A percentile compares a stretch with the other conserved stretches of the same genome.
phyloP scores from a whole-genome alignment of 2,329 filamentous ascomycete species.

The Colletotrichum sp. region DNA sequence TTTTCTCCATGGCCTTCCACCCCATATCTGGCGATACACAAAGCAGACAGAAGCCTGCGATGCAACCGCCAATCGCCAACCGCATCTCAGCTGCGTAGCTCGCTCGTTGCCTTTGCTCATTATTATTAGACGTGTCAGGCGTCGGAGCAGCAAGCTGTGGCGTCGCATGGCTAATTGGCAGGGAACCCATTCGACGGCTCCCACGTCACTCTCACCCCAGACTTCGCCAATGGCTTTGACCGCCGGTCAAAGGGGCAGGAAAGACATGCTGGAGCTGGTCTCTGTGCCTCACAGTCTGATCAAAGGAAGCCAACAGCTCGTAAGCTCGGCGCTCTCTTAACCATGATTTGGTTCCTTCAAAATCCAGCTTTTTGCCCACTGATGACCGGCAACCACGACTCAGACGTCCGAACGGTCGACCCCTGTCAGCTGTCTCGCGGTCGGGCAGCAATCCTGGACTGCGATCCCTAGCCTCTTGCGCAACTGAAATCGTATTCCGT shows the following conservation, averaged over 20 bases:
- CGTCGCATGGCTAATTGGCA: background rate
- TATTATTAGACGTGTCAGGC: background rate
- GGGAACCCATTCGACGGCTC: background rate
- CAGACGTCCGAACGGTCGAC: constrained; percentile 11
- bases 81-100: too few relatives aligned
- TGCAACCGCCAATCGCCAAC: background rate
- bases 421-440: constrained; percentile 10
- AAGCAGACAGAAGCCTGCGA: background rate
- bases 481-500: background rate
- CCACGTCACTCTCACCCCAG: constrained; percentile 8
- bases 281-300: background rate
- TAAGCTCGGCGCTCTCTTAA: background rate
- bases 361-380: background rate
- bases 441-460: constrained; percentile 16
- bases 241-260: background rate
- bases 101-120: background rate
- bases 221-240: background rate
- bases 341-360: background rate
- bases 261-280: background rate
- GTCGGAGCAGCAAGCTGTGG: background rate
- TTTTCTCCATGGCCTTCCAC: background rate
- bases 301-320: background rate
- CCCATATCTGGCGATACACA: background rate
- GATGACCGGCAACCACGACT: background rate
- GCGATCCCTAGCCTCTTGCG: constrained; percentile 5